Conservation (phyloP, 257 asterid species). For the Osmanthus fragrans region DNA sequence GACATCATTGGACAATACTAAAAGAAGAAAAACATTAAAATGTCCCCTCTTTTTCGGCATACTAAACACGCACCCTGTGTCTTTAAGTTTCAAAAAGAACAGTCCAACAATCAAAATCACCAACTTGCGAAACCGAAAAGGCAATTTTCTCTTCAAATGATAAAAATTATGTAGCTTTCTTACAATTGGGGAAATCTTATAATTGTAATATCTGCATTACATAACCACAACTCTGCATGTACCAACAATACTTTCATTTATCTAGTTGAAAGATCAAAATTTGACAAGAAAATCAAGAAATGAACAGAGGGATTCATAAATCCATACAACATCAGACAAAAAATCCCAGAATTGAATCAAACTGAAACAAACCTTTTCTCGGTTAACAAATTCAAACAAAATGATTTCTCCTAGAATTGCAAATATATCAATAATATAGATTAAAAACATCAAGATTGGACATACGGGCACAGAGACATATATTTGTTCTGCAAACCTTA, state of each 20-base stretch:
- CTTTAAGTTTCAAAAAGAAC: no score
- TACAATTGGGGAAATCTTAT: not conserved
- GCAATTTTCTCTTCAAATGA: not conserved
- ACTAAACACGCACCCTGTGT: no score
- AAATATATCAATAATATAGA: not conserved
- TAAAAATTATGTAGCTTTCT: not conserved
- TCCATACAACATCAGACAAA: not conserved
- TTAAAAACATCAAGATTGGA: conserved; percentile 2
- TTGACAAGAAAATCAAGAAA: not conserved
- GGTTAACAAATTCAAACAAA: conserved; percentile 12
- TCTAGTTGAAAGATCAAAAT: not conserved
- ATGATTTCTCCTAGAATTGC: conserved; percentile 22
- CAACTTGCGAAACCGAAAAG: no score
- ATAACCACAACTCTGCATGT: not conserved
- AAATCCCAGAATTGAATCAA: conserved; percentile 17
- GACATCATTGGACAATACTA: no score
- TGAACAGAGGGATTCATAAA: not conserved
- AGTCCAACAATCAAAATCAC: no score
- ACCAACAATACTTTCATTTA: not conserved
- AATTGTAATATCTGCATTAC: not conserved
- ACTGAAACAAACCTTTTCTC: conserved; percentile 22
- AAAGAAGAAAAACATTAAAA: no score
- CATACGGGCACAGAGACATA: not conserved
- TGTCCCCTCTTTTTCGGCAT: not conserved
- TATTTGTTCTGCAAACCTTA: conserved; percentile 42